Percentiles rank a stretch among this genome's conserved stretches.
phyloP scores from a whole-genome alignment of 2,329 filamentous ascomycete genomes.

The Neopestalotiopsis sp. region DNA sequence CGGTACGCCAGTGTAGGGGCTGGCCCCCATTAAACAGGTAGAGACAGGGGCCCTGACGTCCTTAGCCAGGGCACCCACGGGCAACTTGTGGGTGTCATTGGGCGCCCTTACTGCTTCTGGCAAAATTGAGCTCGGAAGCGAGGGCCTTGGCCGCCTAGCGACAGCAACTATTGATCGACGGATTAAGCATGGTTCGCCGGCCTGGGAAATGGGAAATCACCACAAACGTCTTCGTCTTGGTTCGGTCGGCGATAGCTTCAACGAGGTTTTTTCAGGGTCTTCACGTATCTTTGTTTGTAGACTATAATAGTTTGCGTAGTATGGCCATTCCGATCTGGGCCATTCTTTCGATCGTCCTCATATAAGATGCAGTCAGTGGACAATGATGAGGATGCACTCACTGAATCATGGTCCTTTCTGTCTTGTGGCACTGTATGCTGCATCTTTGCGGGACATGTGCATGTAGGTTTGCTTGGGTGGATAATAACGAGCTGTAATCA shows the following conservation, averaged over 20 bases:
- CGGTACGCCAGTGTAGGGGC: not conserved
- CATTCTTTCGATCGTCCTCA: not conserved
- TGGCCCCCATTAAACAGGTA: not conserved
- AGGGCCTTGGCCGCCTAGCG: slow-evolving; percentile 6
- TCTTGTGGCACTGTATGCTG: not conserved
- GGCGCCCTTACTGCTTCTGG: slow-evolving; percentile 1
- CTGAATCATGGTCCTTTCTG: not conserved
- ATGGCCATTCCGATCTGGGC: not conserved
- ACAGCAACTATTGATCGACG: slow-evolving; percentile 4
- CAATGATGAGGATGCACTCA: too few species aligned
- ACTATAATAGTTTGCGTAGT: not conserved
- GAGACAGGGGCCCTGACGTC: not conserved
- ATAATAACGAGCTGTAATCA: not conserved
- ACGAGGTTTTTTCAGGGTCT: not conserved
- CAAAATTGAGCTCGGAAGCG: slow-evolving; percentile 2
- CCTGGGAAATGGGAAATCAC: slow-evolving; percentile 1
- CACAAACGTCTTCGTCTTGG: not conserved
- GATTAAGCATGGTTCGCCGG: not conserved
- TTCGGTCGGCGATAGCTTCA: not conserved
- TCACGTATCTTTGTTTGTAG: not conserved
- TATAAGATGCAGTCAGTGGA: not conserved
- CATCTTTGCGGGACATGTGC: not conserved
- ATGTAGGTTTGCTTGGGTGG: not conserved
- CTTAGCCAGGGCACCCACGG: not conserved
- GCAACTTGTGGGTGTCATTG: not conserved